phyloP scores from a whole-genome alignment of 2,329 filamentous ascomycete species.

The Xylaria sp. region DNA sequence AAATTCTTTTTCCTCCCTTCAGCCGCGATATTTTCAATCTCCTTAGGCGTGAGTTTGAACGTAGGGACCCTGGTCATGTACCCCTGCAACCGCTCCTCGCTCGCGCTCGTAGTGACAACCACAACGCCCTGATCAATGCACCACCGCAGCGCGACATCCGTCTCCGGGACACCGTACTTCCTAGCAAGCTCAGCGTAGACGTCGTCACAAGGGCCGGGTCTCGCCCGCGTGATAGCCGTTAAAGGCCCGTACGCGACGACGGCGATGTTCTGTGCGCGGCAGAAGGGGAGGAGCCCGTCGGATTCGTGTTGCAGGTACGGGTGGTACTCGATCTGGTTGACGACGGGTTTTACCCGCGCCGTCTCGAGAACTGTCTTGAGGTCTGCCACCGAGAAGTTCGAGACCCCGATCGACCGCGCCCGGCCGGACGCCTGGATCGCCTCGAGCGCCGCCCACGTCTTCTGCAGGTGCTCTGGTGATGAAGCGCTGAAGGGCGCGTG shows the following conservation, averaged over 20 bases:
- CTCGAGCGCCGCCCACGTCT: slow-evolving; percentile 69
- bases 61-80: slow-evolving; percentile 62
- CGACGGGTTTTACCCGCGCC: slow-evolving; percentile 70
- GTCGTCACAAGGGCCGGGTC: slow-evolving; percentile 64
- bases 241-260: slow-evolving; percentile 67
- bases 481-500: slow-evolving; percentile 67
- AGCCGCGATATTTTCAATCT: slow-evolving; percentile 66
- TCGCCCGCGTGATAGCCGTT: slow-evolving; percentile 56
- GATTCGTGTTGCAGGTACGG: slow-evolving; percentile 75
- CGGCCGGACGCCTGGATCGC: slow-evolving; percentile 74
- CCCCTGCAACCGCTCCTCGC: slow-evolving; percentile 66
- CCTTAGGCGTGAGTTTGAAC: slow-evolving; percentile 70
- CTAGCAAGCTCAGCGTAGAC: slow-evolving; percentile 62
- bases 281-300: slow-evolving; percentile 65
- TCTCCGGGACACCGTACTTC: slow-evolving; percentile 68
- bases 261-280: slow-evolving; percentile 67
- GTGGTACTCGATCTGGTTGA: slow-evolving; percentile 87
- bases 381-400: slow-evolving; percentile 73
- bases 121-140: slow-evolving; percentile 69
- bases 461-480: slow-evolving; percentile 64
- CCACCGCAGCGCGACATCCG: slow-evolving; percentile 70
- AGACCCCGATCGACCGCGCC: slow-evolving; percentile 78
- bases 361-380: slow-evolving; percentile 67
- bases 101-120: slow-evolving; percentile 69
- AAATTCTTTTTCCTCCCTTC: slow-evolving; percentile 70